Conservation (phyloP, 192 early-diverging fungal genomes). For the Coemansia sp. region DNA sequence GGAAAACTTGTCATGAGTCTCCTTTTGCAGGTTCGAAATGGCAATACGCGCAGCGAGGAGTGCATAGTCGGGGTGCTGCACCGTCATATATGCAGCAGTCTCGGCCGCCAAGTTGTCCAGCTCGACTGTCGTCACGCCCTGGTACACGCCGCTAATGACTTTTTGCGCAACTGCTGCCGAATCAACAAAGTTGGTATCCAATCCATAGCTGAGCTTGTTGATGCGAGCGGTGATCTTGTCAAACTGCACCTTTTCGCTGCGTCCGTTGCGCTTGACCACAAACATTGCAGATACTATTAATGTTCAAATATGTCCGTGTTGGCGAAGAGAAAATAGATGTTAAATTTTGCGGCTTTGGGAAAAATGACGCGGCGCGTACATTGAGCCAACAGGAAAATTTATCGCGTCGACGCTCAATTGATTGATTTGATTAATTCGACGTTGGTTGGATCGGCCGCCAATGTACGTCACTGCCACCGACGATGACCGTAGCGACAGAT, state of each 20-base stretch:
- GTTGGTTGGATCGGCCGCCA: too few relatives aligned
- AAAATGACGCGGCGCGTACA: too few relatives aligned
- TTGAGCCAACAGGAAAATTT: too few relatives aligned
- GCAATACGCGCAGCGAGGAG: constrained; percentile 94
- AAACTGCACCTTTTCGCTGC: constrained; percentile 91
- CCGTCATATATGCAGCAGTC: constrained; percentile 84
- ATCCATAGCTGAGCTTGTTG: constrained; percentile 90
- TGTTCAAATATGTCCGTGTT: not conserved
- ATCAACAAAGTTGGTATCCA: constrained; percentile 90
- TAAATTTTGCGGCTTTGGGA: too few relatives aligned
- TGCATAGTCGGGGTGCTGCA: constrained; percentile 95
- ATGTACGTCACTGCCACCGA: constrained; percentile 5
- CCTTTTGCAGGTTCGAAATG: constrained; percentile 90
- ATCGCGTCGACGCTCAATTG: too few relatives aligned
- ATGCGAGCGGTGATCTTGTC: constrained; percentile 94
- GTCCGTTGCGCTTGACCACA: constrained; percentile 66
- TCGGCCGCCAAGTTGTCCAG: constrained; percentile 97
- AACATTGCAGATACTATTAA: constrained; percentile 22
- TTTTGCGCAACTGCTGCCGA: constrained; percentile 88
- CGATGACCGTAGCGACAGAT: constrained; percentile 19
- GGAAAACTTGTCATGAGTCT: constrained; percentile 79
- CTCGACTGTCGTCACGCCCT: constrained; percentile 95
- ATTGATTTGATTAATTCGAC: too few relatives aligned
- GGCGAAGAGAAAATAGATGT: not conserved
- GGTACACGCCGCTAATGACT: constrained; percentile 93